Percentiles rank a stretch among this genome's conserved stretches.
Conservation (phyloP, 192 early-diverging fungal genomes). For the Entomortierella chlamydospora region DNA sequence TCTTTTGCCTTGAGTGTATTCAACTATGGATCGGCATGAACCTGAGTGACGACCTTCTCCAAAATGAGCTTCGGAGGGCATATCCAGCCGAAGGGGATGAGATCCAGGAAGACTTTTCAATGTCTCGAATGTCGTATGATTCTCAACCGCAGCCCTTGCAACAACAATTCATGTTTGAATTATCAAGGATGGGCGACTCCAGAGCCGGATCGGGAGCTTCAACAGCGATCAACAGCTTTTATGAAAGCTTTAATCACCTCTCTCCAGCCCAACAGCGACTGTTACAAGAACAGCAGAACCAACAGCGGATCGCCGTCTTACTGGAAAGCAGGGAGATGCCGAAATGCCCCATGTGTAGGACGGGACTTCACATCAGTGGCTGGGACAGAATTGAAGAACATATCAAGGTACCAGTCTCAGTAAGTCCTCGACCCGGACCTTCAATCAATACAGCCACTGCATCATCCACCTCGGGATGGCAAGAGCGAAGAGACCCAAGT, state of each 20-base stretch:
- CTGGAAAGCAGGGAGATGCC: constrained; percentile 43
- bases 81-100: constrained; percentile 40
- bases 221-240: constrained; percentile 1
- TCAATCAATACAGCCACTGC: constrained; percentile 4
- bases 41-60: constrained; percentile 41
- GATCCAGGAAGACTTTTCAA: background rate
- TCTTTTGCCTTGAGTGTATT: constrained; percentile 53
- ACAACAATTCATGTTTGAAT: constrained; percentile 41
- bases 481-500: background rate
- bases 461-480: constrained; percentile 21
- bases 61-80: constrained; percentile 39
- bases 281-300: constrained; percentile 37
- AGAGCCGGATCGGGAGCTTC: constrained; percentile 6
- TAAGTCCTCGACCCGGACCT: constrained; percentile 14
- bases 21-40: constrained; percentile 55
- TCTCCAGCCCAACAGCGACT: constrained; percentile 21
- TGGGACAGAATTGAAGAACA: constrained; percentile 51
- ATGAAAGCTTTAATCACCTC: constrained; percentile 21
- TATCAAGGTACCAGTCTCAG: constrained; percentile 37
- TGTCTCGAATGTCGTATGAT: background rate
- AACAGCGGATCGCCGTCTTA: constrained; percentile 34
- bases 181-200: constrained; percentile 43
- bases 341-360: constrained; percentile 51
- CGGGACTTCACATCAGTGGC: constrained; percentile 41
- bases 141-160: constrained; percentile 10